Conservation (phyloP, 2,329 filamentous ascomycete species). For the Golovinomyces cichoracearum region DNA sequence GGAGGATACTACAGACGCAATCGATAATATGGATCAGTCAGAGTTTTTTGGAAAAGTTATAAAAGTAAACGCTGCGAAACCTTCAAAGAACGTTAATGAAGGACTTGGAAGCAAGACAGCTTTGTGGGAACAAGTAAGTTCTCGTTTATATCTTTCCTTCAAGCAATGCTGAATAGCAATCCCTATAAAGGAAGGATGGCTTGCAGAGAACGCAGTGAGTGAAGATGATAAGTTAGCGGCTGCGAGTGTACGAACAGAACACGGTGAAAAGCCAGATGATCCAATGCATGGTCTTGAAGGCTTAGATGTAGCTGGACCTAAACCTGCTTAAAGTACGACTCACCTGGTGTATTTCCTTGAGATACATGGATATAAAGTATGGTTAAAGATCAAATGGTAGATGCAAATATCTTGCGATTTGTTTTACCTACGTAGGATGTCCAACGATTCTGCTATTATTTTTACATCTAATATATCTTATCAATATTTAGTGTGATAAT, state of each 20-base stretch:
- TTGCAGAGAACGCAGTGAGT: constrained; percentile 63
- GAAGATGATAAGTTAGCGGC: constrained; percentile 47
- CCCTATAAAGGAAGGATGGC: constrained; percentile 54
- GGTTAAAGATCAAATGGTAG: too few relatives aligned
- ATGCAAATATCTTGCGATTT: too few relatives aligned
- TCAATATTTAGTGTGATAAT: too few relatives aligned
- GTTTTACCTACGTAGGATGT: too few relatives aligned
- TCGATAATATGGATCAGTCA: constrained; percentile 97
- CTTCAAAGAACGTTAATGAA: constrained; percentile 67
- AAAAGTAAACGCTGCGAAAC: constrained; percentile 76
- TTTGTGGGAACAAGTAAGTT: constrained; percentile 77
- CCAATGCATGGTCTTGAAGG: constrained; percentile 92
- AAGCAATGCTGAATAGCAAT: not conserved
- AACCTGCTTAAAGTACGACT: constrained; percentile 46
- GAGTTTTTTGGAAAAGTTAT: constrained; percentile 82
- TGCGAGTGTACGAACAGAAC: constrained; percentile 25
- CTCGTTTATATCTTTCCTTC: not conserved
- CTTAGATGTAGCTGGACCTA: constrained; percentile 80
- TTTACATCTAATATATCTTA: too few relatives aligned
- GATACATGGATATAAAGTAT: too few relatives aligned
- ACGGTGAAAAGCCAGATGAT: constrained; percentile 37
- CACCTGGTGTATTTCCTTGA: too few relatives aligned
- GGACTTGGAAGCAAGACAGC: constrained; percentile 81
- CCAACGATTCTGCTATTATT: too few relatives aligned
- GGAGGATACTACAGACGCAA: constrained; percentile 73